Evolutionary conservation across 116 monocot species (phyloP), one percentile per base, ranked within the genome.

Genomic region (Iris pallida): DNA sequence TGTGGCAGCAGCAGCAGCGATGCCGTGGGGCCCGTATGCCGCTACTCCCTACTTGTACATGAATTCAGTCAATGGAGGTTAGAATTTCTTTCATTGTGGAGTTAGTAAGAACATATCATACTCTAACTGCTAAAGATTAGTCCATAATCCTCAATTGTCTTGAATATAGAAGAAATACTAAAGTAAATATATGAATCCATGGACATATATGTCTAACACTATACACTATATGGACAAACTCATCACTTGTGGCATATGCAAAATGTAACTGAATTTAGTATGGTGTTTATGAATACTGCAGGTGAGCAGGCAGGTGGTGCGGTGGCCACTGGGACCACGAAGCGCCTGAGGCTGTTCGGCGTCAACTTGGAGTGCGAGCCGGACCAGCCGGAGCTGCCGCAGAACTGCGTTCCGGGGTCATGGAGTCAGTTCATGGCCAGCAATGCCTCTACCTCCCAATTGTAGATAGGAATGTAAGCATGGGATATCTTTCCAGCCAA

Each of bases 311-410:
- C 11, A 7, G 49, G 49, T 7, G 13, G 49, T 51, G 49, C 11
- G 13, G 49, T 9, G 49, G 49, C 11, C 2, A 51, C 49, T 30
- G 53, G 49, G n/a, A 66, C 45, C 16, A 56, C 78, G 55, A 81
- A 68, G 84, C 52, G 54, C 61, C 67, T 88, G 73, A 81, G 88
- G 69, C 76, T 88, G 4, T 88, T 88, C 63, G 88, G 88, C 1
- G 81, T 88, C 67, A 84, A 84, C 59, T 49, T 88, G 45, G 79
- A 84, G 17, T 88, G 79, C 42, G 80, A 68, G 44, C 81, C 73
- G 40, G 59, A 65, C 4, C 55, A 16, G 55, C 57, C 53, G 10
- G 66, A 55, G 51, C 30, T 30, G 30, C 17, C 49, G 6, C 54
- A n/a, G 53, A 41, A 54, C 7, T 47, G 10, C 17, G 16, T 4